phyloP scores from a whole-genome alignment of 2,329 filamentous ascomycete genomes.

The Sporothrix variecibatus region DNA sequence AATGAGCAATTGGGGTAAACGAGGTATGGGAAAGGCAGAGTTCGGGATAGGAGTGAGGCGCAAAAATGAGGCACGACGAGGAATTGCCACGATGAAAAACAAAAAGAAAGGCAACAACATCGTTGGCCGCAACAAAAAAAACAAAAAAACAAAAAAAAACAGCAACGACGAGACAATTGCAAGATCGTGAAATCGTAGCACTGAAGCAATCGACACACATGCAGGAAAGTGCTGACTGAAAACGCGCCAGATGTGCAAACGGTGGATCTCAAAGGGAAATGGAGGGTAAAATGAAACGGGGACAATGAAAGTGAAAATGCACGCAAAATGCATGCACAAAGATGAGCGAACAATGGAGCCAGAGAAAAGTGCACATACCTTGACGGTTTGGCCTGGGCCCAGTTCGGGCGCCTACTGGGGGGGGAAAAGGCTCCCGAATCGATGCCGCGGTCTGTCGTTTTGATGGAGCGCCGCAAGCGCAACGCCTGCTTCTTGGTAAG shows the following conservation, averaged over 20 bases:
- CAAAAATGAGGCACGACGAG: not conserved
- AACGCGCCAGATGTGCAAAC: not conserved
- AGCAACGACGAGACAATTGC: not conserved
- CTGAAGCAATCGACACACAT: not conserved
- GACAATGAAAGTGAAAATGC: not conserved
- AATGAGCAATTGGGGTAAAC: not conserved
- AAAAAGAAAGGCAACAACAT: not conserved
- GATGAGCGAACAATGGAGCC: not conserved
- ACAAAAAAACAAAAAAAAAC: not conserved
- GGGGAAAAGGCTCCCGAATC: not conserved
- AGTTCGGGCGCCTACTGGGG: not conserved
- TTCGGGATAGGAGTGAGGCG: not conserved
- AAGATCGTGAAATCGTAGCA: not conserved
- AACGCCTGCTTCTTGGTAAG: not conserved
- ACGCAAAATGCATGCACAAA: too few species aligned
- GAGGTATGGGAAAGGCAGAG: not conserved
- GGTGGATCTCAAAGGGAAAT: not conserved
- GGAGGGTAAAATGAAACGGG: not conserved
- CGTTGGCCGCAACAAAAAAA: not conserved
- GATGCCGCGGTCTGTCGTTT: not conserved
- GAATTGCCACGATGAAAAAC: not conserved
- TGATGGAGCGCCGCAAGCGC: not conserved
- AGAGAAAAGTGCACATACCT: conserved; percentile 6
- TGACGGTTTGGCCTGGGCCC: not conserved
- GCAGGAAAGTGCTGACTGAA: not conserved